A percentile compares a stretch with the other conserved stretches of the same genome.
phyloP scores from a whole-genome alignment of 2,329 filamentous ascomycete genomes.

The Colletotrichum tropicale region DNA sequence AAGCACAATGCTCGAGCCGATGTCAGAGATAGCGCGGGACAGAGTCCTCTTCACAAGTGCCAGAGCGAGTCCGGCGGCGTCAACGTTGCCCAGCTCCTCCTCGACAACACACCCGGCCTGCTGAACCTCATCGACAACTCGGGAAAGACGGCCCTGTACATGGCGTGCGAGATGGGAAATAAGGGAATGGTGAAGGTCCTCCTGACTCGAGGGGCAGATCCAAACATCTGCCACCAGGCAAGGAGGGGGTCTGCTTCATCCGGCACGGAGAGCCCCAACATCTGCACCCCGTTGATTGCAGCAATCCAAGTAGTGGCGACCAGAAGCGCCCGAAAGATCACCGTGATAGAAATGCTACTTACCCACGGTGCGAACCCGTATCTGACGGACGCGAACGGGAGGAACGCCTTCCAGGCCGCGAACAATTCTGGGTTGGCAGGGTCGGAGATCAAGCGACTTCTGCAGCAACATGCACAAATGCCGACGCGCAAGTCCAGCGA shows the following conservation, averaged over 20 bases:
- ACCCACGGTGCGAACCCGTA: slow-evolving; percentile 23
- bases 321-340: slow-evolving; percentile 24
- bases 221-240: slow-evolving; percentile 26
- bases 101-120: slow-evolving; percentile 21
- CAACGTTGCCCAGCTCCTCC: slow-evolving; percentile 27
- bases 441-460: slow-evolving; percentile 14
- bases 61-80: slow-evolving; percentile 27
- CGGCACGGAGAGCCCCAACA: neutral
- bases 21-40: slow-evolving; percentile 26
- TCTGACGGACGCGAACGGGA: slow-evolving; percentile 17
- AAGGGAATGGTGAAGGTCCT: slow-evolving; percentile 29
- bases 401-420: slow-evolving; percentile 16
- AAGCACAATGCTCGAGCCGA: slow-evolving; percentile 25
- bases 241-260: neutral
- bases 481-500: neutral
- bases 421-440: slow-evolving; percentile 12
- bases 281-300: slow-evolving; percentile 27
- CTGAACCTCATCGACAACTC: slow-evolving; percentile 25
- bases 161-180: slow-evolving; percentile 33
- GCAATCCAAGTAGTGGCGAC: slow-evolving; percentile 28
- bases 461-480: neutral
- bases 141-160: slow-evolving; percentile 31
- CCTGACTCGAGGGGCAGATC: slow-evolving; percentile 23
- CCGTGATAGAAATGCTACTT: slow-evolving; percentile 26
- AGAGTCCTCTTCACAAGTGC: slow-evolving; percentile 30